A percentile compares a stretch with the other conserved stretches of the same genome.
phyloP scores from a whole-genome alignment of 140 eudicot species.

The Anethum foeniculum region DNA sequence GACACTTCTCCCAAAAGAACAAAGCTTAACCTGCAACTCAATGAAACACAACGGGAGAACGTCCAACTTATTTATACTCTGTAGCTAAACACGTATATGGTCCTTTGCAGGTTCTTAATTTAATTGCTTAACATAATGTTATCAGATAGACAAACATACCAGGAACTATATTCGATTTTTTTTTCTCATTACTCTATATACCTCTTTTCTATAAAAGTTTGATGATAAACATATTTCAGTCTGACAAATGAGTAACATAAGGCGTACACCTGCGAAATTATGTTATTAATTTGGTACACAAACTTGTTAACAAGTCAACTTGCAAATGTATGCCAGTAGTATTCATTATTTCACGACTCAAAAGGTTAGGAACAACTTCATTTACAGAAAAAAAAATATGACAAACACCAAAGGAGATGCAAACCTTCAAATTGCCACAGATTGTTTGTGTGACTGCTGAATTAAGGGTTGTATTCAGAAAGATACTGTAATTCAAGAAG shows the following conservation, averaged over 20 bases:
- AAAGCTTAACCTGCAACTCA: background rate
- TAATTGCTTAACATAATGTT: background rate
- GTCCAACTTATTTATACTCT: background rate
- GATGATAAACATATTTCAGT: background rate
- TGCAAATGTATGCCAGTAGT: background rate
- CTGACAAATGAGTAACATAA: background rate
- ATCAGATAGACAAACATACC: background rate
- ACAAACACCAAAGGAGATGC: conserved; percentile 16
- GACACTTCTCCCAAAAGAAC: background rate
- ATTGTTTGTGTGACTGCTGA: conserved; percentile 98
- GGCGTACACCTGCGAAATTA: background rate
- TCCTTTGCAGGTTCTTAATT: background rate
- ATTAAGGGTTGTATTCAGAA: conserved; percentile 91
- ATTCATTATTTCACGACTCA: background rate
- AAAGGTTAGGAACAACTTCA: background rate
- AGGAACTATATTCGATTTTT: background rate
- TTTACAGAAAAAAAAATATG: background rate
- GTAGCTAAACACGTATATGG: background rate
- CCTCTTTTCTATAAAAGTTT: background rate
- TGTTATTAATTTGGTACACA: background rate
- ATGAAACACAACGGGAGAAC: background rate
- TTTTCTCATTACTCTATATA: background rate
- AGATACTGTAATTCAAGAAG: conserved; percentile 72
- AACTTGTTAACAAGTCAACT: background rate
- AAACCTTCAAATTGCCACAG: conserved; percentile 94